Base-by-base conservation (phyloP, 768 basidiomycete genomes). In the Leccinum subgranulosum region DNA sequence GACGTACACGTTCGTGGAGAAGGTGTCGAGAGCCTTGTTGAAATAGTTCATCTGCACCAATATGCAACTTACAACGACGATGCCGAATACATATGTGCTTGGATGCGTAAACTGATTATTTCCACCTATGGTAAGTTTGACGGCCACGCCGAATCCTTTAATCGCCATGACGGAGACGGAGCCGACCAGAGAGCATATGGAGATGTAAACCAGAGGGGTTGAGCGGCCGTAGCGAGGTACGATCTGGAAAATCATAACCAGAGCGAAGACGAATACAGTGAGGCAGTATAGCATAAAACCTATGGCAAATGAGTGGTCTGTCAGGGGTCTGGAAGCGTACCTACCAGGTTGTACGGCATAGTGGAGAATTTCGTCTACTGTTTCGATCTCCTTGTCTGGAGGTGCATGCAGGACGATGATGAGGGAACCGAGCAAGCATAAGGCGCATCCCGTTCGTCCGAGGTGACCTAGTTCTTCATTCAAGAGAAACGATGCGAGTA, bases 161-260 rank as follows among this genome's bases (percentile, higher is more conserved):
- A 98, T 90, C 43, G 94, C 90, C 97, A 99, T 98, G 75, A 98
- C 86, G n/a, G 93, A 94, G 46, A 99, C 85, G 29, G 92, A 94
- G 11, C 97, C 97, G 46, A 94, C 94, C 56, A 98, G 73, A 11
- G 95, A 98, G 74, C 97, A 98, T 67, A 99, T 96, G 27, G 94
- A 94, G 61, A 98, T 83, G 75, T 97, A 98, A 29, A 97, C 89
- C 59, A 94, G 64, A 2, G 97, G 97, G 61, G 89, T 94, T 55
- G 85, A 82, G 47, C 88, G 88, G 31, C 97, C 97, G 66, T 97
- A 84, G 60, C 78, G 85, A 8, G 97, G 97, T 2, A 84, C 89
- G 59, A 97, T 80, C 25, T 74, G 74, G 78, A 90, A 94, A 57
- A 98, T 93, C 88, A 97, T 91, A 70, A 91, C 79, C 34, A 94